Conservation (phyloP, 2,329 filamentous ascomycete genomes). For the Penicillium sp. region DNA sequence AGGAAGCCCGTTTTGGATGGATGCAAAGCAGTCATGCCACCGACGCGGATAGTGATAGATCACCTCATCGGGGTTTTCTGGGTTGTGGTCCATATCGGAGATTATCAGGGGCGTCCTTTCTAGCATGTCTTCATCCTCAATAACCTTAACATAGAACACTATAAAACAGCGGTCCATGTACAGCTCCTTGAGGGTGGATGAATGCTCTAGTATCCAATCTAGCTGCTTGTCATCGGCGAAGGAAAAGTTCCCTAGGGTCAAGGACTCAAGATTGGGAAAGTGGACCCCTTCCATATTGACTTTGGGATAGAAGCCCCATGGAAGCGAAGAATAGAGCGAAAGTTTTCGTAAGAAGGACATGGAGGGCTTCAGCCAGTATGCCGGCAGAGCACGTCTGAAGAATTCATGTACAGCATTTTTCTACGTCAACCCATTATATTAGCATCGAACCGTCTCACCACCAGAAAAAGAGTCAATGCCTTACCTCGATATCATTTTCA, state of each 20-base stretch:
- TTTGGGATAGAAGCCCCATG: not conserved
- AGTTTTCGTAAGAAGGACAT: not conserved
- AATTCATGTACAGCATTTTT: not conserved
- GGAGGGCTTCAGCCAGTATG: not conserved
- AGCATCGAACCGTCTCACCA: not conserved
- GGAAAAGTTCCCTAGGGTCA: not conserved
- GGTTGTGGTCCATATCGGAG: not conserved
- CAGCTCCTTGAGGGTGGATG: not conserved
- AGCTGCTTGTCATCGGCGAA: not conserved
- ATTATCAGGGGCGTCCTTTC: not conserved
- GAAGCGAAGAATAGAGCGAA: not conserved
- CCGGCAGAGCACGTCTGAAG: not conserved
- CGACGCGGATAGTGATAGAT: not conserved
- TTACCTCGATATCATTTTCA: not conserved
- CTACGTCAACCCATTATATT: not conserved
- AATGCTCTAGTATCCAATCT: not conserved
- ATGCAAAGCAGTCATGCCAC: not conserved
- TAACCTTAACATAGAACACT: not conserved
- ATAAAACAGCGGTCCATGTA: not conserved
- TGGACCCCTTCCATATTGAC: not conserved
- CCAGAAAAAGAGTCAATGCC: not conserved
- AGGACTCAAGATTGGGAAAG: not conserved
- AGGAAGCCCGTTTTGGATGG: not conserved
- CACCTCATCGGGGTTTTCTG: not conserved
- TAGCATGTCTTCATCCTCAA: not conserved